Evolutionary conservation across 108 stramenopile species (phyloP), one percentile per base, ranked within the genome.

Genomic region (Skeletonema menzelii): DNA sequence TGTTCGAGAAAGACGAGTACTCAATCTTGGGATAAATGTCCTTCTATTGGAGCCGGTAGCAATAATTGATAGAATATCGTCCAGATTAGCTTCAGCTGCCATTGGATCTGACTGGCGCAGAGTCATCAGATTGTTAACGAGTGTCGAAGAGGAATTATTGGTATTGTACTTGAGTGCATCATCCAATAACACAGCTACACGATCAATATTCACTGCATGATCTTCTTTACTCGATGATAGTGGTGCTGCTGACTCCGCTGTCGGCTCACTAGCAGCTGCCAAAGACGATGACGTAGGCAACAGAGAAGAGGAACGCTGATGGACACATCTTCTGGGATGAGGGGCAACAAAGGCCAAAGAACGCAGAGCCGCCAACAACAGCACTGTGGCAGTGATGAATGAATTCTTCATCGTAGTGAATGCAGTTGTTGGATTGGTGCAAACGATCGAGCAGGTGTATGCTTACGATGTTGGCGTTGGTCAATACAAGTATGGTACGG

Each of bases 1-100:
- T 35, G 85, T 28, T 38, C 69, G 65, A 12, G 88, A 90, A 42
- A 84, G 75, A 37, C 80, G 63, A 5, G 84, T 65, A 19, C 71
- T 60, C 13, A 82, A 31, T 14, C 59, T 59, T 10, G 80, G 71
- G 82, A 86, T 87, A 22, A 82, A 70, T 8, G 86, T 82, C 20
- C 8, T n/a, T 12, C 11, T 19, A 11, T 69, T 28, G 3, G 67
- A 19, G 19, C 49, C 5, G 44, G 44, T n/a, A 69, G 26, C 68
- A 20, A 69, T 11, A 10, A 31, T 19, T 14, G 24, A 20, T 13
- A 69, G n/a, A 27, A 69, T 20, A 0, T 62, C 34, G 3, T 69
- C 28, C 15, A 69, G 19, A 62, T 62, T 24, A 22, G 5, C 10
- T 53, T 53, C 49, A 22, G 49, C 49, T 53, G 49, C 49, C 19